A percentile compares a stretch with the other conserved stretches of the same genome.
Conservation (phyloP, 2,329 filamentous ascomycete genomes). For the Xylaria sp. region DNA sequence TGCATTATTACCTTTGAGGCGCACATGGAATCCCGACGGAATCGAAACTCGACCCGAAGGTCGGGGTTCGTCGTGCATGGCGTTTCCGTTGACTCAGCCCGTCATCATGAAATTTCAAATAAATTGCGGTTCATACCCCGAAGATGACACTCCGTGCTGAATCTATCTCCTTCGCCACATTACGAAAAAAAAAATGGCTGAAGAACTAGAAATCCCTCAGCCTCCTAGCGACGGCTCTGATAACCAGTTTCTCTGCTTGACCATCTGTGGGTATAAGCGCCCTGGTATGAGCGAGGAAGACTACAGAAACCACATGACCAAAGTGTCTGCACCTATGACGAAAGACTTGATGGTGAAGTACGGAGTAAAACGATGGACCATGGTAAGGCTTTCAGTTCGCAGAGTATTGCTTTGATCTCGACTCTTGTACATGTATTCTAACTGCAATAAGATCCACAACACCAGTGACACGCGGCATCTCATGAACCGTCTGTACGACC, state of each 20-base stretch:
- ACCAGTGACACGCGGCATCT: not conserved
- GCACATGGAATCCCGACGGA: too few species aligned
- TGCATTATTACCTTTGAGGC: too few species aligned
- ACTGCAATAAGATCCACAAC: not conserved
- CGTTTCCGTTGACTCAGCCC: too few species aligned
- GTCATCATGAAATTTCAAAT: too few species aligned
- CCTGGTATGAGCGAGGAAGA: constrained; percentile 60
- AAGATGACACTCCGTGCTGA: too few species aligned
- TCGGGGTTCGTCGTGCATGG: too few species aligned
- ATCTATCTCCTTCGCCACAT: not conserved
- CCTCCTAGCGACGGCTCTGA: not conserved
- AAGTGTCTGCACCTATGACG: constrained; percentile 58
- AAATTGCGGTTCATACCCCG: too few species aligned
- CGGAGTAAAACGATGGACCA: constrained; percentile 58
- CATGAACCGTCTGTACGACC: constrained; percentile 46
- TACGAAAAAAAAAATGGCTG: not conserved
- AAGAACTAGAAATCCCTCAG: not conserved
- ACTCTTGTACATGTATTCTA: not conserved
- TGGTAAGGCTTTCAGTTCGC: constrained; percentile 47
- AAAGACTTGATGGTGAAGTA: constrained; percentile 61
- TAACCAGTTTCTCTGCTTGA: constrained; percentile 54
- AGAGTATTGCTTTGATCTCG: too few species aligned
- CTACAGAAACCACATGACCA: constrained; percentile 59
- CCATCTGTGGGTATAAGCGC: constrained; percentile 59
- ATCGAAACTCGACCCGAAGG: too few species aligned